Base-by-base conservation (phyloP, 108 stramenopile genomes). In the Epipyxis sp. region DNA sequence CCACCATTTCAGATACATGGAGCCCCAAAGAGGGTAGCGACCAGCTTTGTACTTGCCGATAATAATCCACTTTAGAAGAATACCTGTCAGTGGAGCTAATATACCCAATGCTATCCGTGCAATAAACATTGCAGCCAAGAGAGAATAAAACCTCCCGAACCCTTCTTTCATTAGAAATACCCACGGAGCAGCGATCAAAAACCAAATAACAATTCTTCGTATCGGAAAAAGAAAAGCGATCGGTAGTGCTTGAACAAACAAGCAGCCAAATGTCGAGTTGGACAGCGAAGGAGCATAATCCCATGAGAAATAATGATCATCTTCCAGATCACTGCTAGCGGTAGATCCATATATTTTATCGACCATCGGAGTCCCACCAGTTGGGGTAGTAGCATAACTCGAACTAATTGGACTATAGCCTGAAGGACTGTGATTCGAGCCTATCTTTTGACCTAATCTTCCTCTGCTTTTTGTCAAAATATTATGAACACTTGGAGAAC, bases 1-100 rank as follows among this genome's bases (percentile, higher is more conserved):
- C 65, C 65, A 67, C 65, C 65, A 67, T 20, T 67, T 67, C 42
- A 67, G 20, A 43, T 67, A 67, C 65, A 67, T 67, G 6, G 42
- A 39, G 20, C 65, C 65, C 65, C 65, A 67, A 13, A 67, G 20
- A 13, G 65, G 65, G 20, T 67, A 67, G 6, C 65, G 65, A 67
- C 65, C 65, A 20, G 65, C 41, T 20, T 67, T 67, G 20, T 67
- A 67, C 6, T 20, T 6, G 6, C 65, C 65, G 20, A 67, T 67
- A 67, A 67, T 67, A 39, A 67, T 6, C 65, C 65, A 67, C 20
- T 67, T 67, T 6, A 20, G 13, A 39, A 20, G 13, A 42, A 67
- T 43, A 67, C 65, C 65, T 20, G 20, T 42, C 41, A 67, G 20
- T 50, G 46, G 46, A 13, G 46, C 46, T 50, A 6, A 6, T 50